Evolutionary conservation across 2,329 filamentous ascomycete genomes (phyloP).

Genomic region (Dactylonectria estremocensis): DNA sequence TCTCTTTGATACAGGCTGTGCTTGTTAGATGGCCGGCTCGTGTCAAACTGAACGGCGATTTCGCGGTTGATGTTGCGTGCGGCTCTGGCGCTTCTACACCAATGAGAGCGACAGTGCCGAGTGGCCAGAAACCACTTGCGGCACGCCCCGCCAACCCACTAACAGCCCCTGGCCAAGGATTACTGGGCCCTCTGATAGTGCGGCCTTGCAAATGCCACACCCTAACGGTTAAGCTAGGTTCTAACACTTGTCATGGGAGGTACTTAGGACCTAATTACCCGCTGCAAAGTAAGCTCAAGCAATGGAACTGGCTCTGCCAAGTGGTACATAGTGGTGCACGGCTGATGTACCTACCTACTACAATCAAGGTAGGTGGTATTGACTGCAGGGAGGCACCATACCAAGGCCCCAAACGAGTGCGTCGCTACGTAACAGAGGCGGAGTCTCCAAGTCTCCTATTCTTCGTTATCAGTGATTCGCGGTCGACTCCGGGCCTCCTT

Average conservation of each 20-base stretch:
- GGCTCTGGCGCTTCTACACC: conserved; percentile 17
- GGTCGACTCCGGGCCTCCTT: conserved; percentile 39
- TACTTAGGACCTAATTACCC: no score
- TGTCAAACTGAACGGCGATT: conserved; percentile 9
- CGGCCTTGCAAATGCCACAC: neutral
- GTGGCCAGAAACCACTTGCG: neutral
- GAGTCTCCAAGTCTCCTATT: neutral
- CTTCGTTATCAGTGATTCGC: conserved; percentile 29
- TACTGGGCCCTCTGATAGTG: neutral
- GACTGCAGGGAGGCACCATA: neutral
- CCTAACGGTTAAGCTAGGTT: neutral
- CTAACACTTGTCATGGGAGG: neutral
- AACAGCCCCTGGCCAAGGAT: conserved; percentile 9
- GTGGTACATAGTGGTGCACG: no score
- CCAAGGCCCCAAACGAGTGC: neutral
- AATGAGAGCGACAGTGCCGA: neutral
- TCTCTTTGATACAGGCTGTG: conserved; percentile 4
- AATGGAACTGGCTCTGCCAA: no score
- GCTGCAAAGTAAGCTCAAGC: no score
- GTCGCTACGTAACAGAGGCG: neutral
- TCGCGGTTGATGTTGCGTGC: conserved; percentile 22
- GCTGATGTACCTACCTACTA: no score
- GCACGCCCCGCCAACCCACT: conserved; percentile 10
- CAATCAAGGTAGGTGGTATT: no score
- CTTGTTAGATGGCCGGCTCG: conserved; percentile 14